A percentile compares a stretch with the other conserved stretches of the same genome.
Evolutionary conservation across 2,329 filamentous ascomycete species (phyloP).

Genomic region (Trichoderma semiorbis): DNA sequence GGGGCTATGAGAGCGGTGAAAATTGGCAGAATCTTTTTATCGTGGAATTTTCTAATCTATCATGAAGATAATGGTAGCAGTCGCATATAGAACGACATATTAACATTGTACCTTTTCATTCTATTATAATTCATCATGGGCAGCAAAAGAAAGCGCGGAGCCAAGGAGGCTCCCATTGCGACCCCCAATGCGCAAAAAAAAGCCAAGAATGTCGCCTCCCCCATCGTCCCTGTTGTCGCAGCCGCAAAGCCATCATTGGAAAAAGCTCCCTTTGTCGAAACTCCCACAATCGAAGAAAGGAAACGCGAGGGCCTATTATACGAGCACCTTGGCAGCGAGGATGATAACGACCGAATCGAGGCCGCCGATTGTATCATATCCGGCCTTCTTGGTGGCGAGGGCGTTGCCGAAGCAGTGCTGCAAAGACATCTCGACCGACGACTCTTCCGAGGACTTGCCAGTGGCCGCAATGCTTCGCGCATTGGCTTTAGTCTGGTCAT

Average conservation of each 20-base stretch:
- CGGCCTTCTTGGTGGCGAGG: conserved; percentile 49
- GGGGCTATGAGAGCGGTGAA: neutral
- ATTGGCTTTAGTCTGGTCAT: conserved; percentile 87
- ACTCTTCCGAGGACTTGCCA: conserved; percentile 84
- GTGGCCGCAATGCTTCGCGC: conserved; percentile 81
- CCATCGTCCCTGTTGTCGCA: conserved; percentile 21
- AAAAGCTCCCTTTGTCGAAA: conserved; percentile 48
- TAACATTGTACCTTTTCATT: neutral
- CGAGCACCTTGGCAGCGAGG: conserved; percentile 58
- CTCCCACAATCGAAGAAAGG: conserved; percentile 50
- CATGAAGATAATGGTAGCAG: neutral
- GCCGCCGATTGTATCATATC: conserved; percentile 59
- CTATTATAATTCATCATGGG: conserved; percentile 29
- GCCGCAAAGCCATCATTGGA: conserved; percentile 31
- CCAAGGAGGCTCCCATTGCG: conserved; percentile 31
- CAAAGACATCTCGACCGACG: conserved; percentile 60
- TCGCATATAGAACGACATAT: neutral
- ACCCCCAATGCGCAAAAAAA: conserved; percentile 30
- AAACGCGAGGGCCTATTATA: conserved; percentile 59
- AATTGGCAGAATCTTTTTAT: conserved; percentile 15
- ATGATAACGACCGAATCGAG: conserved; percentile 51
- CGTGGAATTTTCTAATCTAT: conserved; percentile 19
- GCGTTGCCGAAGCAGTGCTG: conserved; percentile 51
- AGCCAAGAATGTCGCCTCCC: conserved; percentile 30
- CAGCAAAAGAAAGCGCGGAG: conserved; percentile 35